These are phyloP conservation scores for Stentor coeruleus DNA, from an alignment of 73 alveolate species.

Conservation along the genomic window DNA sequence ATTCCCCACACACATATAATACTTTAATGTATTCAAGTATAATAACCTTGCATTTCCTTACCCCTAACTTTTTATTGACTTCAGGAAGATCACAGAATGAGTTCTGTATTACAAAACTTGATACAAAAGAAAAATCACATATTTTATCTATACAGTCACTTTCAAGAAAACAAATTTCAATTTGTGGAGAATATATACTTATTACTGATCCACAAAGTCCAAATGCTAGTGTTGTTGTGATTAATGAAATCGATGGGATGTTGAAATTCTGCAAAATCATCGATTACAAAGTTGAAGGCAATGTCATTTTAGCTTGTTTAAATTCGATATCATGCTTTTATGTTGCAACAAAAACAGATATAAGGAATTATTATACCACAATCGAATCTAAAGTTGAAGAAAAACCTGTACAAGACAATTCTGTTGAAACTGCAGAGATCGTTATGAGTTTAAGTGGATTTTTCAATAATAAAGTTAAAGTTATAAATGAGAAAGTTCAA, in stretches of 20 bases:
- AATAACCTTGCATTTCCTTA: slow-evolving; percentile 9
- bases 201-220: not conserved
- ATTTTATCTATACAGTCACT: not conserved
- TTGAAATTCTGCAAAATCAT: not conserved
- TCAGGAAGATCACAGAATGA: slow-evolving; percentile 25
- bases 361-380: not conserved
- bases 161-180: slow-evolving; percentile 1
- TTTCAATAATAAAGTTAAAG: not conserved
- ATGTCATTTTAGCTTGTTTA: not conserved
- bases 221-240: not conserved
- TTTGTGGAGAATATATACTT: not conserved
- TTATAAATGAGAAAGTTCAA: not conserved
- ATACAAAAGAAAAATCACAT: not conserved
- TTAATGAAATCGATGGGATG: not conserved
- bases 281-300: slow-evolving; percentile 4
- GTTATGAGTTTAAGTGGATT: not conserved
- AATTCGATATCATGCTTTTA: not conserved
- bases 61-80: slow-evolving; percentile 4
- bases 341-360: not conserved
- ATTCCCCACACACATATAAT: slow-evolving; percentile 4
- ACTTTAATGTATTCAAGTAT: slow-evolving; percentile 2
- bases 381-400: not conserved
- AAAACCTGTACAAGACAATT: not conserved
- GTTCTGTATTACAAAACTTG: not conserved
- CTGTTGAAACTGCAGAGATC: not conserved